Percentiles rank a stretch among this genome's conserved stretches.
These are phyloP conservation scores for Cladophialophora bantiana DNA, from an alignment of 2,329 filamentous ascomycete species.

Conservation along the genomic window DNA sequence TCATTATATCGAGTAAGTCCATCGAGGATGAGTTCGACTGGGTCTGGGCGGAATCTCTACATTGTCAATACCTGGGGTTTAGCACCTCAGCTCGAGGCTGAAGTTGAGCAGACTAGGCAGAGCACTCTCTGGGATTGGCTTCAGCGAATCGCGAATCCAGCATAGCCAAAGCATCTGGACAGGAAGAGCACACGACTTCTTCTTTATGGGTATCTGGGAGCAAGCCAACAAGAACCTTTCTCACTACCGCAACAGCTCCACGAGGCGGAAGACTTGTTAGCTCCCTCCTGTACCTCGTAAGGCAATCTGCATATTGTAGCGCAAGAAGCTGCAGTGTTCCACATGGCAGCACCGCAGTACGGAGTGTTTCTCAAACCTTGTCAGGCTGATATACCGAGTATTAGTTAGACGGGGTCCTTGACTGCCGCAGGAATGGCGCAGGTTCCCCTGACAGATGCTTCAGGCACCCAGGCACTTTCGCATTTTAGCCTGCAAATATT, in stretches of 20 bases:
- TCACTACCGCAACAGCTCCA: not conserved
- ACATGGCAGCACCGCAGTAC: slow-evolving; percentile 1
- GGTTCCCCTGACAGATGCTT: slow-evolving; percentile 1
- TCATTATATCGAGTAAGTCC: not conserved
- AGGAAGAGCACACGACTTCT: not conserved
- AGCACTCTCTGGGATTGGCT: not conserved
- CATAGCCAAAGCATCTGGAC: not conserved
- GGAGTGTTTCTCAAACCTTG: slow-evolving; percentile 1
- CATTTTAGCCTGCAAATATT: slow-evolving; percentile 7
- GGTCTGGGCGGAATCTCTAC: not conserved
- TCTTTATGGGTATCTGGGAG: not conserved
- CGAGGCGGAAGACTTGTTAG: slow-evolving; percentile 3
- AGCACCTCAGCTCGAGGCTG: not conserved
- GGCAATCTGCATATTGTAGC: not conserved
- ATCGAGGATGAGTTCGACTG: not conserved
- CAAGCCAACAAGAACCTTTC: slow-evolving; percentile 1
- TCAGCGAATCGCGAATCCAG: not conserved
- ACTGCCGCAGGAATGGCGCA: not conserved
- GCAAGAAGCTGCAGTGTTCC: slow-evolving; percentile 3
- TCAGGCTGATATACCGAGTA: not conserved
- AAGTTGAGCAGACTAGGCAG: not conserved
- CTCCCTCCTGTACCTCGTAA: not conserved
- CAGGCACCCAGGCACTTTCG: slow-evolving; percentile 13
- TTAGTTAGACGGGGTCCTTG: not conserved
- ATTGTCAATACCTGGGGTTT: not conserved